Percentiles rank a stretch among this genome's conserved stretches.
Conservation (phyloP, 1,284 basidiomycete genomes). For the Meira nashicola region DNA sequence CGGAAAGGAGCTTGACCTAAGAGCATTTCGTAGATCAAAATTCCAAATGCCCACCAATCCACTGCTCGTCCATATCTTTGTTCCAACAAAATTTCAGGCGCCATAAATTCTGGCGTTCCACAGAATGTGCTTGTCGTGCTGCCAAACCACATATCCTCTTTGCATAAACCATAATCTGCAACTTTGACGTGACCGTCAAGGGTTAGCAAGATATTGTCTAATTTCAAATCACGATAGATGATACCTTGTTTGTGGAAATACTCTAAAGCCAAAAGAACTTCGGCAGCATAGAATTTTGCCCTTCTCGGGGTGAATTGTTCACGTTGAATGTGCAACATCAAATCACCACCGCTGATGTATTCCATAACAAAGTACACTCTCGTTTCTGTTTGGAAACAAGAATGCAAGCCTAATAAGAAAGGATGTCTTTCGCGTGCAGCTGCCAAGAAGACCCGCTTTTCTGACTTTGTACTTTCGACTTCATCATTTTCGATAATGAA, state of each 20-base stretch:
- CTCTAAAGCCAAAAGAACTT: constrained; percentile 90
- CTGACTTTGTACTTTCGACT: constrained; percentile 97
- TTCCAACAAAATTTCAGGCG: constrained; percentile 95
- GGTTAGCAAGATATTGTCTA: constrained; percentile 96
- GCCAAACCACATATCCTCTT: constrained; percentile 97
- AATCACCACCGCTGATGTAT: constrained; percentile 68
- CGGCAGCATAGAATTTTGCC: constrained; percentile 98
- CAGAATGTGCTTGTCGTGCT: constrained; percentile 99
- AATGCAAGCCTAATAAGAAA: constrained; percentile 92
- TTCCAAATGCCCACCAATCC: constrained; percentile 99
- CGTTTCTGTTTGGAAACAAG: constrained; percentile 99
- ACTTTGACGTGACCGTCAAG: constrained; percentile 98
- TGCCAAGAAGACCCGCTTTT: constrained; percentile 95
- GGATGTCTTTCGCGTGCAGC: constrained; percentile 95
- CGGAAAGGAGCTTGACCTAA: constrained; percentile 98
- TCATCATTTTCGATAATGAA: constrained; percentile 99
- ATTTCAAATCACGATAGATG: constrained; percentile 79
- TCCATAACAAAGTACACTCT: constrained; percentile 83
- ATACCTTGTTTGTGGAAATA: constrained; percentile 99
- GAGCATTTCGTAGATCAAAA: constrained; percentile 97
- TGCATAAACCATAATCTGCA: constrained; percentile 97
- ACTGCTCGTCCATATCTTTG: constrained; percentile 97
- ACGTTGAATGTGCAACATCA: constrained; percentile 76
- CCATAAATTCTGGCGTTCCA: constrained; percentile 99
- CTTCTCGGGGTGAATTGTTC: constrained; percentile 73